Evolutionary conservation across 192 early-diverging fungal species (phyloP).

Genomic region (Coemansia guatemalensis): DNA sequence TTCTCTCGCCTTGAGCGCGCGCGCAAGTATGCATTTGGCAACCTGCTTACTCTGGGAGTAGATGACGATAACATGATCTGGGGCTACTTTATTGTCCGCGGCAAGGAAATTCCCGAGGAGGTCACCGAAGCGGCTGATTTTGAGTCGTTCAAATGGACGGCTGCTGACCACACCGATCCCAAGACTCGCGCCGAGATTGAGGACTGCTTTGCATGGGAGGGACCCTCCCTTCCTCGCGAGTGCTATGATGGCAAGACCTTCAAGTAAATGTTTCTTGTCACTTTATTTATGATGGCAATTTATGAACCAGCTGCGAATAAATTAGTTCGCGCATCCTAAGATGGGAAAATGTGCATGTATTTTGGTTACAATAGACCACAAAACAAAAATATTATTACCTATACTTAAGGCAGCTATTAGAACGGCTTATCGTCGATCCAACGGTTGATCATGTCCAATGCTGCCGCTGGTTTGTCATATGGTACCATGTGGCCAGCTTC

Average conservation of each 20-base stretch:
- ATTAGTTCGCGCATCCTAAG: too few species aligned
- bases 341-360: too few species aligned
- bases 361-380: too few species aligned
- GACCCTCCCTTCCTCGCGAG: constrained; percentile 66
- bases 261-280: constrained; percentile 59
- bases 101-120: constrained; percentile 76
- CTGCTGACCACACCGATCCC: constrained; percentile 69
- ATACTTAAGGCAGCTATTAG: too few species aligned
- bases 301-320: too few species aligned
- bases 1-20: constrained; percentile 88
- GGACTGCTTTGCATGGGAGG: constrained; percentile 88
- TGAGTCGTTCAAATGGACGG: constrained; percentile 82
- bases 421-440: constrained; percentile 56
- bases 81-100: constrained; percentile 95
- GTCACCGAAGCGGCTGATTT: constrained; percentile 82
- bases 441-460: constrained; percentile 77
- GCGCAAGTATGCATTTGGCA: constrained; percentile 94
- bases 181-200: constrained; percentile 60
- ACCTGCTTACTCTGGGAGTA: constrained; percentile 76
- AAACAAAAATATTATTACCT: too few species aligned
- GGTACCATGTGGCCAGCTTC: constrained; percentile 88
- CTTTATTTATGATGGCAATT: too few species aligned
- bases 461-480: constrained; percentile 78
- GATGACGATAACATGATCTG: constrained; percentile 86
- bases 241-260: constrained; percentile 86